phyloP scores from a whole-genome alignment of 768 basidiomycete species.

The Pholiota molesta region DNA sequence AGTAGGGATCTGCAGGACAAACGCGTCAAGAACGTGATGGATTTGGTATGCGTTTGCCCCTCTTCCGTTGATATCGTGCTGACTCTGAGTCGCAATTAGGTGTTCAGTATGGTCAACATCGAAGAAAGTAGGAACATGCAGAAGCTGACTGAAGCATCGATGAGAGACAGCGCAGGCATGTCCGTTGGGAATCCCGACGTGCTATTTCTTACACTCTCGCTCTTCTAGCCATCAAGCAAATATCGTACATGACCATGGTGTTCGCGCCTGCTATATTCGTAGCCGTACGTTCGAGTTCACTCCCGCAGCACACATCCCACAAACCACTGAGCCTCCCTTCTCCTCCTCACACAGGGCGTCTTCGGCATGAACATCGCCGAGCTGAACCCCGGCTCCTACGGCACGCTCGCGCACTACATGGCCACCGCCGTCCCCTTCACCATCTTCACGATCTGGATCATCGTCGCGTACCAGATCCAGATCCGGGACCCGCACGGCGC shows the following conservation, averaged over 20 bases:
- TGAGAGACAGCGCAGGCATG: slow-evolving; percentile 44
- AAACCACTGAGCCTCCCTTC: background rate
- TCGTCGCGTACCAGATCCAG: slow-evolving; percentile 46
- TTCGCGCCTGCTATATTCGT: slow-evolving; percentile 60
- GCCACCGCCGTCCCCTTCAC: slow-evolving; percentile 45
- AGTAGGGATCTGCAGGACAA: slow-evolving; percentile 43
- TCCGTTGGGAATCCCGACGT: background rate
- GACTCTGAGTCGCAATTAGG: slow-evolving; percentile 31
- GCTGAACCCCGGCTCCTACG: slow-evolving; percentile 33
- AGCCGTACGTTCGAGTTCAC: slow-evolving; percentile 32
- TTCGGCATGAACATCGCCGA: slow-evolving; percentile 62
- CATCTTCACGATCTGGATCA: slow-evolving; percentile 44
- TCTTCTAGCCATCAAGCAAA: slow-evolving; percentile 48
- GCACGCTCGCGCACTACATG: slow-evolving; percentile 41
- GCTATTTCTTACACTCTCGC: background rate
- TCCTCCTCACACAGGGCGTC: slow-evolving; percentile 38
- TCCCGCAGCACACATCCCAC: background rate
- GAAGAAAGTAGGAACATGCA: slow-evolving; percentile 48
- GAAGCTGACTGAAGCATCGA: slow-evolving; percentile 40
- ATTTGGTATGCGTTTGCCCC: slow-evolving; percentile 34
- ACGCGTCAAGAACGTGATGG: slow-evolving; percentile 54
- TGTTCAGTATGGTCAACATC: slow-evolving; percentile 50
- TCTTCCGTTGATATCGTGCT: background rate
- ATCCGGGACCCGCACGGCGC: slow-evolving; percentile 16
- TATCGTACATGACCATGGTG: slow-evolving; percentile 63